phyloP scores from a whole-genome alignment of 129 eudicot species.

The Lonicera japonica region DNA sequence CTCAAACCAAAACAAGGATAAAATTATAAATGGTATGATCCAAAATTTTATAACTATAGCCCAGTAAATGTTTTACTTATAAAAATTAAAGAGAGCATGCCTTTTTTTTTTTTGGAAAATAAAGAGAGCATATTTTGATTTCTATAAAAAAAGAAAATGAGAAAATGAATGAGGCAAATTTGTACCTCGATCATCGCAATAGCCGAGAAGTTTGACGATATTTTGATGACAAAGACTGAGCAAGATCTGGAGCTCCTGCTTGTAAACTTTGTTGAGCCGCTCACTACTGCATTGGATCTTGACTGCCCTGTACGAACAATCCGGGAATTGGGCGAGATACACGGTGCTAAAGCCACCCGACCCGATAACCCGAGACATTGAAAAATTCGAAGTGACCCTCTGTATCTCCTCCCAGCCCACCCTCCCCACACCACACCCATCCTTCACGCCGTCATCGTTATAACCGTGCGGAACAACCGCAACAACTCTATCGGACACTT shows the following conservation, averaged over 20 bases:
- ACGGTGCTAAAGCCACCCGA: constrained; percentile 82
- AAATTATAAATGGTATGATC: too few relatives aligned
- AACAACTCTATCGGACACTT: constrained; percentile 13
- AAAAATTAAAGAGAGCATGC: too few relatives aligned
- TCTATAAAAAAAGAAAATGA: too few relatives aligned
- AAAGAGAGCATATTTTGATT: too few relatives aligned
- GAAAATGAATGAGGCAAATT: too few relatives aligned
- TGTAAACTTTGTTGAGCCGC: constrained; percentile 37
- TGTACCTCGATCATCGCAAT: constrained; percentile 36
- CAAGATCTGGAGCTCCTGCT: constrained; percentile 57
- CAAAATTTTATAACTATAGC: too few relatives aligned
- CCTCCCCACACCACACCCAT: constrained; percentile 8
- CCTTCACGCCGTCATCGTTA: background rate
- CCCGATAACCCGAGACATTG: constrained; percentile 35
- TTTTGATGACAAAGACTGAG: constrained; percentile 36
- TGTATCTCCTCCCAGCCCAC: constrained; percentile 50
- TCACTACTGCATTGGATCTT: constrained; percentile 50
- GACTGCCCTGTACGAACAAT: constrained; percentile 42
- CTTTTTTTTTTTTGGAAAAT: too few relatives aligned
- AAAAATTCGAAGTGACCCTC: constrained; percentile 32
- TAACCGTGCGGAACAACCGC: constrained; percentile 17
- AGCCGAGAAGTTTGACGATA: constrained; percentile 60
- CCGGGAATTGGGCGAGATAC: constrained; percentile 46
- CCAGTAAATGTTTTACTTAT: too few relatives aligned
- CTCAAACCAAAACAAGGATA: too few relatives aligned